These are phyloP conservation scores for Glaciozyma martinii DNA, from an alignment of 768 basidiomycete species.

Conservation along the genomic window DNA sequence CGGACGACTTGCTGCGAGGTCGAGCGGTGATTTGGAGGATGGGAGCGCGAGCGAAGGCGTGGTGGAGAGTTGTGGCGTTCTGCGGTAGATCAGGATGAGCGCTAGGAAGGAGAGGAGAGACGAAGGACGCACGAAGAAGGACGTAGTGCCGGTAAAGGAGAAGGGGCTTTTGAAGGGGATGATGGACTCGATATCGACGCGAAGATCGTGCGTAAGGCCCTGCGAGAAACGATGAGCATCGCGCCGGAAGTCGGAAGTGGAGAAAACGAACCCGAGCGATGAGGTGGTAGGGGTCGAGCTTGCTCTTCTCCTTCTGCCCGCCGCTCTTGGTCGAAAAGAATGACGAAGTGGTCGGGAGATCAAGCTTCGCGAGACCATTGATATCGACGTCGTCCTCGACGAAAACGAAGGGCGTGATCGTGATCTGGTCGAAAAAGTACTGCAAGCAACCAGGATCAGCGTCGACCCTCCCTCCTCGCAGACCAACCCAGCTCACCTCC, in stretches of 20 bases:
- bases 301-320: constrained; percentile 49
- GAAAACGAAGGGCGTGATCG: constrained; percentile 91
- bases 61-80: constrained; percentile 35
- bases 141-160: constrained; percentile 38
- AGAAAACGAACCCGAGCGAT: constrained; percentile 58
- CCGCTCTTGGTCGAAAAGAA: constrained; percentile 7
- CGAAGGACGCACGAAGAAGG: constrained; percentile 32
- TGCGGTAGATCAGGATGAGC: neutral
- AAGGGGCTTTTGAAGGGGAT: constrained; percentile 39
- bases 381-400: constrained; percentile 54
- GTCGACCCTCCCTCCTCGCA: too few species aligned
- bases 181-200: constrained; percentile 34
- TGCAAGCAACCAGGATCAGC: constrained; percentile 36
- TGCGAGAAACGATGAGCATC: neutral
- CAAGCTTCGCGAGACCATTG: constrained; percentile 45
- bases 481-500: constrained; percentile 55
- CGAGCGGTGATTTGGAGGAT: constrained; percentile 33
- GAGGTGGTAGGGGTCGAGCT: constrained; percentile 84
- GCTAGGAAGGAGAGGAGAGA: neutral
- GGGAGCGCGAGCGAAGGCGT: constrained; percentile 36
- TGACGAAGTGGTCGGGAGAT: constrained; percentile 4
- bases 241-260: neutral
- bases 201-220: constrained; percentile 16
- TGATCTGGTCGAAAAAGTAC: constrained; percentile 95
- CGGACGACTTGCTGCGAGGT: constrained; percentile 3